Conservation (phyloP, 495 filamentous ascomycete genomes). For the Penicillium pancosmium region DNA sequence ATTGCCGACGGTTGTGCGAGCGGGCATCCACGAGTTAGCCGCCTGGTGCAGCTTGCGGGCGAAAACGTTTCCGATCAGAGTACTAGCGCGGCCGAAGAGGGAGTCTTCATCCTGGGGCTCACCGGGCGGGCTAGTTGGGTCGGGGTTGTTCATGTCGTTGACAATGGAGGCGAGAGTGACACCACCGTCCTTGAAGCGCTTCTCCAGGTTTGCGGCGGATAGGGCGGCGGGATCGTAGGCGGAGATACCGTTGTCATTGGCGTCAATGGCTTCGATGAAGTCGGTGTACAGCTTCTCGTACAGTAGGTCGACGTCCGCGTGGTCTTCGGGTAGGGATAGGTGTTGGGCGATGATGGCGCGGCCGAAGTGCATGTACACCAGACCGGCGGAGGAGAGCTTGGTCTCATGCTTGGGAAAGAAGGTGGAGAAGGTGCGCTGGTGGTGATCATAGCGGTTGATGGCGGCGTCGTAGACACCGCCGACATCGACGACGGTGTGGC, state of each 20-base stretch:
- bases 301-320: conserved; percentile 68
- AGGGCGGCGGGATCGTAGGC: conserved; percentile 71
- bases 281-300: conserved; percentile 89
- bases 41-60: conserved; percentile 67
- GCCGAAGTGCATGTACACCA: conserved; percentile 96
- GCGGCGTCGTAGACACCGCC: conserved; percentile 83
- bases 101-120: conserved; percentile 79
- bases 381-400: conserved; percentile 88
- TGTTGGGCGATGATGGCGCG: conserved; percentile 73
- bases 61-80: conserved; percentile 86
- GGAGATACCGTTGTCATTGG: conserved; percentile 93
- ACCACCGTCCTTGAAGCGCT: conserved; percentile 77
- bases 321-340: conserved; percentile 61
- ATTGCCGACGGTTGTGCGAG: conserved; percentile 71
- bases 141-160: conserved; percentile 72
- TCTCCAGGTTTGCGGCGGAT: conserved; percentile 65
- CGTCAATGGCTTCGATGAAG: conserved; percentile 95
- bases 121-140: conserved; percentile 40
- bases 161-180: conserved; percentile 85
- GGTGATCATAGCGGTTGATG: conserved; percentile 87
- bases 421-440: conserved; percentile 87
- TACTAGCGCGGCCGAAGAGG: conserved; percentile 73
- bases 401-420: conserved; percentile 76
- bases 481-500: conserved; percentile 95
- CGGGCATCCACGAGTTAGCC: conserved; percentile 73